Evolutionary conservation across 352 stramenopile species (phyloP).

Genomic region (Lagenidium sp.): DNA sequence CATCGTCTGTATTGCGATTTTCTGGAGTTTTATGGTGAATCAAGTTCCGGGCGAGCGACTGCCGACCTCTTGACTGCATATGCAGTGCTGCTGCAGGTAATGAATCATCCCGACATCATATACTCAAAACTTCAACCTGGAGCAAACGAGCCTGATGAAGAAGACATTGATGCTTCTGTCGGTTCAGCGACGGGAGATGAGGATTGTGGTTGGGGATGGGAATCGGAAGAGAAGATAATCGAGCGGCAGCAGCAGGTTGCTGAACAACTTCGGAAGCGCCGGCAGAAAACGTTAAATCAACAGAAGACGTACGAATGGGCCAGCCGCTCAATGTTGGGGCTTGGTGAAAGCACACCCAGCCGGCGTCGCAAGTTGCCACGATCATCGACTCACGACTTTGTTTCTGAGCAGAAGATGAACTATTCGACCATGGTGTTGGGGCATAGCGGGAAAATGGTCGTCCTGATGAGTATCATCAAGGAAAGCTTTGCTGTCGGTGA

Average conservation of each 20-base stretch:
- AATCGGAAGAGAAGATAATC: conserved; percentile 47
- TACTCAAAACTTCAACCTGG: conserved; percentile 48
- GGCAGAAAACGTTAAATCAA: conserved; percentile 47
- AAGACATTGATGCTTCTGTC: conserved; percentile 19
- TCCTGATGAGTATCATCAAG: conserved; percentile 65
- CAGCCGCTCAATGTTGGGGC: conserved; percentile 23
- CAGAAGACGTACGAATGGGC: conserved; percentile 67
- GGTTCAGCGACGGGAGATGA: not conserved
- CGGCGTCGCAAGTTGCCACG: conserved; percentile 13
- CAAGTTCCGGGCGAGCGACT: conserved; percentile 18
- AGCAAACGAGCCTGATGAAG: conserved; percentile 19
- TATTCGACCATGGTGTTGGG: conserved; percentile 46
- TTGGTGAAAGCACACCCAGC: not conserved
- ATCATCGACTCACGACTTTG: not conserved
- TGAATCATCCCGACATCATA: conserved; percentile 88
- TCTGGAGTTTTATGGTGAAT: conserved; percentile 41
- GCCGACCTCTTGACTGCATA: conserved; percentile 76
- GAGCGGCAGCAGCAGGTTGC: conserved; percentile 40
- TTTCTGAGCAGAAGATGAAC: not conserved
- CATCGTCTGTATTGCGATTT: conserved; percentile 75
- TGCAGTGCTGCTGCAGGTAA: conserved; percentile 67
- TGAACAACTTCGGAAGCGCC: conserved; percentile 38
- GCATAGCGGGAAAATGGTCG: conserved; percentile 77
- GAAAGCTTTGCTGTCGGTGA: conserved; percentile 66
- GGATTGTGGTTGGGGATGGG: conserved; percentile 45